These are phyloP conservation scores for Phaseolus coccineus DNA, from an alignment of 331 rosid genomes.

Conservation along the genomic window DNA sequence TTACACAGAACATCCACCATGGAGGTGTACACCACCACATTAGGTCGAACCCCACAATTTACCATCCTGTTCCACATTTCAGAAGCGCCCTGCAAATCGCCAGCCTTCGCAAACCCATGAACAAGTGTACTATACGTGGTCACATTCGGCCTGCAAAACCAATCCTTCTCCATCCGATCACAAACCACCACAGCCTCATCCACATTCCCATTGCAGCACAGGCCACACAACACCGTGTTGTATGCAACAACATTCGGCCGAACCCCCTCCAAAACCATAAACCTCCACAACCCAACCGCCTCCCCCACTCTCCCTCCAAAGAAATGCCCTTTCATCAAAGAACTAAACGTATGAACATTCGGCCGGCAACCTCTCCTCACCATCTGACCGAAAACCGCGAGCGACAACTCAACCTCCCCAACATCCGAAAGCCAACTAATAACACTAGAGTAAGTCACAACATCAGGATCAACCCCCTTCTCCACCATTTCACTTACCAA, in stretches of 20 bases:
- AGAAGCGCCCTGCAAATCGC: slow-evolving; percentile 70
- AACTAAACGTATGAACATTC: slow-evolving; percentile 75
- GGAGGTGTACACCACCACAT: slow-evolving; percentile 77
- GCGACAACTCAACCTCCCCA: slow-evolving; percentile 62
- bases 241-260: slow-evolving; percentile 69
- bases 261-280: slow-evolving; percentile 61
- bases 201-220: slow-evolving; percentile 70
- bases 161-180: slow-evolving; percentile 63
- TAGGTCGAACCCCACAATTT: slow-evolving; percentile 67
- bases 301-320: slow-evolving; percentile 57
- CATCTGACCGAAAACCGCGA: slow-evolving; percentile 75
- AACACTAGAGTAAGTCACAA: slow-evolving; percentile 69
- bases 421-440: slow-evolving; percentile 64
- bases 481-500: slow-evolving; percentile 72
- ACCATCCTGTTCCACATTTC: slow-evolving; percentile 86
- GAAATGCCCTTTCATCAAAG: slow-evolving; percentile 75
- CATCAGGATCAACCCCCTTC: slow-evolving; percentile 72
- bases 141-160: slow-evolving; percentile 65
- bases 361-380: slow-evolving; percentile 77
- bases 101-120: slow-evolving; percentile 69
- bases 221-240: slow-evolving; percentile 68
- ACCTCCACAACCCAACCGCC: slow-evolving; percentile 73
- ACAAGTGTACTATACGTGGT: slow-evolving; percentile 72
- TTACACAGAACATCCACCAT: slow-evolving; percentile 86
- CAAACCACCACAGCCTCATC: slow-evolving; percentile 55